Conservation (phyloP, 202 grass and related monocot genomes). For the Elaeis oleifera region DNA sequence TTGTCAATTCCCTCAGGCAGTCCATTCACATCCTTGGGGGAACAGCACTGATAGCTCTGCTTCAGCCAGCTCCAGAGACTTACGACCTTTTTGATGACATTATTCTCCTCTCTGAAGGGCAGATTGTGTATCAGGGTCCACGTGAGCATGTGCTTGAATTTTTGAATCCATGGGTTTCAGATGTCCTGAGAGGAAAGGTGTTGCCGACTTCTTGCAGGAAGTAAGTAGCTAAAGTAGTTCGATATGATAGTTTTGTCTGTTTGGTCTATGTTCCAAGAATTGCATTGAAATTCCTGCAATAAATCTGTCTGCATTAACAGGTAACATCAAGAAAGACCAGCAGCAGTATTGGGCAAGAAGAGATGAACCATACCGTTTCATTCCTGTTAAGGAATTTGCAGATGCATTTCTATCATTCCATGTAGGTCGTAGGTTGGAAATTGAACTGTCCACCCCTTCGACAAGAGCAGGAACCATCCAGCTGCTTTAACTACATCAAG, state of each 20-base stretch:
- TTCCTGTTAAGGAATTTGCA: constrained; percentile 83
- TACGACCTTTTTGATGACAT: constrained; percentile 92
- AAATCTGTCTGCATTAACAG: constrained; percentile 37
- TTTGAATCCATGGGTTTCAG: constrained; percentile 89
- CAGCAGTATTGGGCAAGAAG: constrained; percentile 64
- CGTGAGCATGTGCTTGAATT: constrained; percentile 91
- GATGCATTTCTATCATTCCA: constrained; percentile 67
- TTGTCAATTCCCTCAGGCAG: constrained; percentile 84
- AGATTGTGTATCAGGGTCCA: constrained; percentile 85
- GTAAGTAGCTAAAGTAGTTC: constrained; percentile 34
- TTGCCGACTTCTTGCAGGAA: constrained; percentile 95
- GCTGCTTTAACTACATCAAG: constrained; percentile 74
- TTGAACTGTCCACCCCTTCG: constrained; percentile 60
- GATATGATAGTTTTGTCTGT: constrained; percentile 10
- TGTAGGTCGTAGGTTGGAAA: constrained; percentile 44
- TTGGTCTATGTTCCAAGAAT: not conserved
- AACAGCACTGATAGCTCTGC: constrained; percentile 79
- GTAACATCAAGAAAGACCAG: constrained; percentile 95
- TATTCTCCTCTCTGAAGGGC: constrained; percentile 84
- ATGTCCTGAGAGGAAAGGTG: constrained; percentile 85
- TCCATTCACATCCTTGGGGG: constrained; percentile 88
- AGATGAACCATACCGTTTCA: constrained; percentile 59
- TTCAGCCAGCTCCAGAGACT: constrained; percentile 93
- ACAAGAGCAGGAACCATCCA: constrained; percentile 71
- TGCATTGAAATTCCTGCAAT: not conserved